Evolutionary conservation across 2,329 filamentous ascomycete species (phyloP), one percentile per base, ranked within the genome.

Genomic region (Macrophomina pseudophaseolina): DNA sequence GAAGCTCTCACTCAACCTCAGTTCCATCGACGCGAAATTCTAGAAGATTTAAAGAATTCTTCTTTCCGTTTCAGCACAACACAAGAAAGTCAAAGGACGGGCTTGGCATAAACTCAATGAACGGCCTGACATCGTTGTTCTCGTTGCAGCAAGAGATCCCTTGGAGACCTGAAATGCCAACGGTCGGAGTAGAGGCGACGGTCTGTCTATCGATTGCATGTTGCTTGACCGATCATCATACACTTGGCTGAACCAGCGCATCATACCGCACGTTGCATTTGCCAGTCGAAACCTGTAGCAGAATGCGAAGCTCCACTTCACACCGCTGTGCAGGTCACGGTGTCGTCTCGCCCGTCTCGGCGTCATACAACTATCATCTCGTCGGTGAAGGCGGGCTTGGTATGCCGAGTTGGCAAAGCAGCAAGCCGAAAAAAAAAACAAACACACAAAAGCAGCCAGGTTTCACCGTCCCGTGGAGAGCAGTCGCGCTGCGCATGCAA

Each of bases 341-440:
- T 44, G 8, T 40, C 7, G 38, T 40, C 38, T 9, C 38, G 38
- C 38, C 38, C 14, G 38, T 40, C 38, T 23, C 23, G 23, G 23
- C 23, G 23, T 23, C 23, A 23, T 23, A 23, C 23, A 23, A 23
- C 3, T 2, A 14, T 2, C 8, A 40, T 4, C 11, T 46, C n/a
- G 12, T 48, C 56, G 56, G 28, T 14, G 16, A 60, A 60, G 3
- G n/a, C 40, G 28, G 56, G 14, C 56, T 60, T 60, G 56, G 56
- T 58, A 16, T 58, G 54, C 23, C 38, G 54, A 58, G 54, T n/a
- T 38, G 32, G 14, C 14, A 16, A 16, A 14, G 2, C 12, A 46
- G 42, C 5, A 46, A 49, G 46, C 46, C 2, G 3, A 23, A 23
- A 23, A 23, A 23, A 23, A 23, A 23, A 23, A 23, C 2, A 23